phyloP scores from a whole-genome alignment of 192 early-diverging fungal species.

The Entomortierella parvispora region DNA sequence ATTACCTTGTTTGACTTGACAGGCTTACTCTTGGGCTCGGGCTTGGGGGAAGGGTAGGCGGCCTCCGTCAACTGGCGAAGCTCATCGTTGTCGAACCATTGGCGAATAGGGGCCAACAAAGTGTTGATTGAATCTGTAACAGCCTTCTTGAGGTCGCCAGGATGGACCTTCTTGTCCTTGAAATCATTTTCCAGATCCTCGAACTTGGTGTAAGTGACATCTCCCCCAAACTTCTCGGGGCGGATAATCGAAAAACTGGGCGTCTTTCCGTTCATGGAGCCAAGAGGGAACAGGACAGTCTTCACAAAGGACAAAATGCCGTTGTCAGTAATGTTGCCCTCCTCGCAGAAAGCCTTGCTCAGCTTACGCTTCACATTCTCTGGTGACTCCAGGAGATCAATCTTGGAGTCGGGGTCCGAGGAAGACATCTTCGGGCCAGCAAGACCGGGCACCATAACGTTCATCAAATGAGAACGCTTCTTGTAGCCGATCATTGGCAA shows the following conservation, averaged over 20 bases:
- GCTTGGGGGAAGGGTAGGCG: constrained; percentile 83
- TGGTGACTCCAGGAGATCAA: constrained; percentile 91
- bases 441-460: constrained; percentile 96
- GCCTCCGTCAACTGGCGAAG: constrained; percentile 74
- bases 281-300: constrained; percentile 89
- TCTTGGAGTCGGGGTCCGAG: constrained; percentile 97
- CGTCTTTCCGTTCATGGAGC: constrained; percentile 67
- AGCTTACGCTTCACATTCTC: constrained; percentile 87
- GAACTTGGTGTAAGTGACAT: constrained; percentile 76
- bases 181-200: constrained; percentile 88
- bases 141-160: constrained; percentile 93
- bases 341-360: constrained; percentile 96
- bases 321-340: constrained; percentile 92
- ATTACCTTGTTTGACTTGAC: constrained; percentile 64
- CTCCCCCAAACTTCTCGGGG: constrained; percentile 92
- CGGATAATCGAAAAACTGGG: constrained; percentile 76
- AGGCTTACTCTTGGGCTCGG: constrained; percentile 59
- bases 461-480: constrained; percentile 98
- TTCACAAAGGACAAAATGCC: constrained; percentile 92
- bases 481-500: constrained; percentile 93
- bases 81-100: constrained; percentile 73
- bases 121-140: constrained; percentile 84
- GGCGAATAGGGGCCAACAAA: constrained; percentile 89
- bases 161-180: constrained; percentile 87
- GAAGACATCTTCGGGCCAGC: constrained; percentile 95